Evolutionary conservation across 805 yeast species (phyloP).

Genomic region (Myxozyma nipponensis): DNA sequence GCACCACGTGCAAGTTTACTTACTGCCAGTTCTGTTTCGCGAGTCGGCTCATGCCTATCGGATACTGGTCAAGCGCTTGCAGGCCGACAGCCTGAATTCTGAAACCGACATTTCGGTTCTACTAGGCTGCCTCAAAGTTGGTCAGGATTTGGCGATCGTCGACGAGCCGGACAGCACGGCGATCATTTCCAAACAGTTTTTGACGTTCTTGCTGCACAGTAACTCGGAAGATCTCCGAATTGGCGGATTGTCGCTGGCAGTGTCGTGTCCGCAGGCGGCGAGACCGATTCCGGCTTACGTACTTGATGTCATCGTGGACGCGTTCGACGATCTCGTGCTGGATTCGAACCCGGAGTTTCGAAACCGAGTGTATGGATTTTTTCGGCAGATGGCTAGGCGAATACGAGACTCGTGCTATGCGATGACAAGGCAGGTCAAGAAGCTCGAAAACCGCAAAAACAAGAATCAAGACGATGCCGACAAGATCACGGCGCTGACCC

Average conservation of each 20-base stretch:
- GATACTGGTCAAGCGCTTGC: slow-evolving; percentile 39
- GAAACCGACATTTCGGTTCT: slow-evolving; percentile 41
- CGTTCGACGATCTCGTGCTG: slow-evolving; percentile 51
- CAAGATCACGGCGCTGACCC: neutral
- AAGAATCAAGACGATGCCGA: slow-evolving; percentile 9
- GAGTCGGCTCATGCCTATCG: slow-evolving; percentile 45
- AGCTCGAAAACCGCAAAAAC: slow-evolving; percentile 39
- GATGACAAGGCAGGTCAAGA: slow-evolving; percentile 49
- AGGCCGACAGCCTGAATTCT: slow-evolving; percentile 16
- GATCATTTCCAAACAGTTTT: slow-evolving; percentile 33
- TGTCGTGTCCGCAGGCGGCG: slow-evolving; percentile 60
- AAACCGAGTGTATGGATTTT: slow-evolving; percentile 57
- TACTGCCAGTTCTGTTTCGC: slow-evolving; percentile 62
- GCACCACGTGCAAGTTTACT: slow-evolving; percentile 52
- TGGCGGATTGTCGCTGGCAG: slow-evolving; percentile 56
- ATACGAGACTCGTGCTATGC: slow-evolving; percentile 66
- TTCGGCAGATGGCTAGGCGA: slow-evolving; percentile 61
- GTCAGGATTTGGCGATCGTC: slow-evolving; percentile 54
- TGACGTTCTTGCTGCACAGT: slow-evolving; percentile 46
- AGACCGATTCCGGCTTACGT: slow-evolving; percentile 48
- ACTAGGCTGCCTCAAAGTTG: slow-evolving; percentile 57
- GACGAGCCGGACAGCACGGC: slow-evolving; percentile 47
- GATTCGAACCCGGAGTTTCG: slow-evolving; percentile 68
- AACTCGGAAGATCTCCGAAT: slow-evolving; percentile 45
- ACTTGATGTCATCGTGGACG: slow-evolving; percentile 44